Conservation (phyloP, 495 filamentous ascomycete genomes). For the Amphirosellinia nigrospora region DNA sequence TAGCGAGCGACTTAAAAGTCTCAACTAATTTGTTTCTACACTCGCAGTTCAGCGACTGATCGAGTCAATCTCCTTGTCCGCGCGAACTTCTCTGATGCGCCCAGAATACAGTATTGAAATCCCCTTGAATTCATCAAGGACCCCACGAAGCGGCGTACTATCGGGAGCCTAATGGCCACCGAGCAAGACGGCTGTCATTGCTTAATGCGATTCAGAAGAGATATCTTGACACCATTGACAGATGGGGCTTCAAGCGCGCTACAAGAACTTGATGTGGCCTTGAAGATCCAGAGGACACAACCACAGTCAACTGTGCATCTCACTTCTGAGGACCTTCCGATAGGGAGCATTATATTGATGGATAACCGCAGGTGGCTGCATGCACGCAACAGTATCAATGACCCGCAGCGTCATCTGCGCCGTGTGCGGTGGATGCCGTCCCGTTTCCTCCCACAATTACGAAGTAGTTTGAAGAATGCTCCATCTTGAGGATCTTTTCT, state of each 20-base stretch:
- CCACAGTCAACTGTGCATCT: slow-evolving; percentile 27
- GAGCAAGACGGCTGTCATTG: not conserved
- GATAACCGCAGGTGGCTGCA: slow-evolving; percentile 51
- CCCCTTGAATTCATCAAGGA: slow-evolving; percentile 45
- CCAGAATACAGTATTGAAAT: slow-evolving; percentile 38
- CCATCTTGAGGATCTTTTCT: not conserved
- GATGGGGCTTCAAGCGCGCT: slow-evolving; percentile 34
- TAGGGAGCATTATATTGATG: slow-evolving; percentile 42
- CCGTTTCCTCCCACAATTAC: not conserved
- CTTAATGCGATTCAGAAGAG: slow-evolving; percentile 39
- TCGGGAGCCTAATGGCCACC: slow-evolving; percentile 5
- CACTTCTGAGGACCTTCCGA: slow-evolving; percentile 32
- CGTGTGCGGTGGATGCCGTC: slow-evolving; percentile 44
- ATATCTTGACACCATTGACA: slow-evolving; percentile 38
- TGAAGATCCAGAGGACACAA: not conserved
- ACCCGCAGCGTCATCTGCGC: slow-evolving; percentile 45
- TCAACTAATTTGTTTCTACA: slow-evolving; percentile 45
- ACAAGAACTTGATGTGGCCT: not conserved
- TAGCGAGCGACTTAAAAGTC: not conserved
- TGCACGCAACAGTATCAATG: slow-evolving; percentile 44
- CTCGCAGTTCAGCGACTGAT: slow-evolving; percentile 46
- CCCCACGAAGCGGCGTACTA: slow-evolving; percentile 27
- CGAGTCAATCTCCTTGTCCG: slow-evolving; percentile 34
- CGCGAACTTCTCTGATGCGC: slow-evolving; percentile 27
- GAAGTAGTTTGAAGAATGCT: not conserved